Base-by-base conservation (phyloP, 805 yeast genomes). In the Saccharomycopsis javanensis region DNA sequence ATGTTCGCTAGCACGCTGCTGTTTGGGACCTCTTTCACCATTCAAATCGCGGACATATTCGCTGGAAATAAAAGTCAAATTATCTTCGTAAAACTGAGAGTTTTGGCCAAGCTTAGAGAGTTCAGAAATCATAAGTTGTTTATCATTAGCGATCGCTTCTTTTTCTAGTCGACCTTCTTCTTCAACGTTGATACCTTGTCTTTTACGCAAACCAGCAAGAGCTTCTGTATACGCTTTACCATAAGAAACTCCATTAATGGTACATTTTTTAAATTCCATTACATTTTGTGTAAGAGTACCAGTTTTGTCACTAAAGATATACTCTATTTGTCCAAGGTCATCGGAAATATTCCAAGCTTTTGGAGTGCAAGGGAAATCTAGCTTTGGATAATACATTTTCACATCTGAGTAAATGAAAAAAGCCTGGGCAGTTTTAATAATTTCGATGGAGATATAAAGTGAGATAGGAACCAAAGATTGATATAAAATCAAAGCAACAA, bases 271-370 rank as follows among this genome's bases (percentile, higher is more conserved):
- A 69, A 85, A 86, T 66, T 87, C 94, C 96, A 87, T 87, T 28
- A 86, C 80, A 86, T 90, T 90, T 83, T 89, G 89, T 79, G 97
- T 90, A 77, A 90, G 81, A 68, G 97, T 90, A 82, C 97, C 97
- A 71, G 97, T 90, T 79, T 90, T 90, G 78, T 90, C 97, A 68
- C 89, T 83, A 68, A 87, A 87, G 53, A 87, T 81, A 66, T 87
- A 87, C 67, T 87, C 96, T 62, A 87, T 83, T 68, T 87, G 95
- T 33, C 95, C 95, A 64, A 87, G 72, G 69, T 87, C 95, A 73
- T 87, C 95, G 2, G 91, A 84, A 50, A 87, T 86, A 66, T 81
- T 84, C 95, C 95, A 87, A 0, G 91, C 78, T 66, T 86, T 86
- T 15, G 95, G 94, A 10, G 86, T 82, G 68, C 95, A 87, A 2